Percentiles rank a stretch among this genome's conserved stretches.
These are phyloP conservation scores for Kwoniella shandongensis DNA, from an alignment of 768 basidiomycete species.

Conservation along the genomic window DNA sequence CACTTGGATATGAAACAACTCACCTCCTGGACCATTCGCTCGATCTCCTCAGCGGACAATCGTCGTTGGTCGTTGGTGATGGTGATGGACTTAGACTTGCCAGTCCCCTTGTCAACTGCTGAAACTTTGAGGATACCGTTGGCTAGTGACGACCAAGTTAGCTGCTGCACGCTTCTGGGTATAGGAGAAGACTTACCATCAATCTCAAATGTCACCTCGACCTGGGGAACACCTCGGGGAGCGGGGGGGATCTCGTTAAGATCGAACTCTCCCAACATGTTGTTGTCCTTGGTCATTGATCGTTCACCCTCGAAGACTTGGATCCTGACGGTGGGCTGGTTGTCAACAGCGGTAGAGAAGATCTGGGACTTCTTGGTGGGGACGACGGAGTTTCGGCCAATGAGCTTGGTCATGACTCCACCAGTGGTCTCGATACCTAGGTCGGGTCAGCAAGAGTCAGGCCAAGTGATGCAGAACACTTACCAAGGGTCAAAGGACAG, in stretches of 20 bases:
- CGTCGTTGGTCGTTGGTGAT: constrained; percentile 79
- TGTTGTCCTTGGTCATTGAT: constrained; percentile 98
- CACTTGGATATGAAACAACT: not conserved
- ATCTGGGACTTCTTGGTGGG: constrained; percentile 55
- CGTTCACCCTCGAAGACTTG: constrained; percentile 80
- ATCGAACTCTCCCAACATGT: constrained; percentile 96
- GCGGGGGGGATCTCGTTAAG: constrained; percentile 94
- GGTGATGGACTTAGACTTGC: constrained; percentile 67
- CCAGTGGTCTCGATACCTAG: constrained; percentile 97
- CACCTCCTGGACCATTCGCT: constrained; percentile 84
- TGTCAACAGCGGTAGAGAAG: constrained; percentile 55
- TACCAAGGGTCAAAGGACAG: constrained; percentile 59
- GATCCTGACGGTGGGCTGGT: constrained; percentile 54
- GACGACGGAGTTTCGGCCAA: constrained; percentile 55
- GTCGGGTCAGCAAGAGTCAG: constrained; percentile 58
- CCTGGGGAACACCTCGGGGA: constrained; percentile 94
- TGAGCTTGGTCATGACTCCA: constrained; percentile 98
- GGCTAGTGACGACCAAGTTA: constrained; percentile 26
- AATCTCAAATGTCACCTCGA: constrained; percentile 97
- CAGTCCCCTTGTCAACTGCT: constrained; percentile 92
- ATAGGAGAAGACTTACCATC: constrained; percentile 60
- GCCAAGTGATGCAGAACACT: not conserved
- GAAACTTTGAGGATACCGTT: constrained; percentile 86
- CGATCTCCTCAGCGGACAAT: constrained; percentile 94
- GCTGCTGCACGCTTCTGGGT: too few species aligned